These are phyloP conservation scores for Arabidopsis suecica DNA, from an alignment of 345 rosid genomes.

Conservation along the genomic window DNA sequence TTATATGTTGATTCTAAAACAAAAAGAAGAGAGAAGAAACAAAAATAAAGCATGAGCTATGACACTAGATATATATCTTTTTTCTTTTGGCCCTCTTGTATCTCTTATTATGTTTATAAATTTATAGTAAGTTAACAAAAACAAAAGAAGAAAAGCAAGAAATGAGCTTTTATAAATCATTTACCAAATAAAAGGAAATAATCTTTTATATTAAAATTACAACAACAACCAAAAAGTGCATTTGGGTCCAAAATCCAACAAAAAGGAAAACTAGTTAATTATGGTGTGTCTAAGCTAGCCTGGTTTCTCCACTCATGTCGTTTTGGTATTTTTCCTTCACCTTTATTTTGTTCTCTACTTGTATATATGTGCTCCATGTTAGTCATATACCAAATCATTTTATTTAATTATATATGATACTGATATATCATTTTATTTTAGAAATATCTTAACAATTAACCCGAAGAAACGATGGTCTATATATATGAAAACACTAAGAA, in stretches of 20 bases:
- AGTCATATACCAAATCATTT: neutral
- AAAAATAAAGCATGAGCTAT: conserved; percentile 30
- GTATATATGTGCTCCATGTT: conserved; percentile 18
- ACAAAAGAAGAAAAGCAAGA: conserved; percentile 35
- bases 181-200: conserved; percentile 13
- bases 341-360: conserved; percentile 18
- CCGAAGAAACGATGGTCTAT: neutral
- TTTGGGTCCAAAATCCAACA: conserved; percentile 43
- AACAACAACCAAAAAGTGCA: conserved; percentile 31
- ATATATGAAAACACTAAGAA: neutral
- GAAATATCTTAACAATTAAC: neutral
- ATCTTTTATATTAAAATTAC: conserved; percentile 22
- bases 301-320: conserved; percentile 47
- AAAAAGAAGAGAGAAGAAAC: conserved; percentile 34
- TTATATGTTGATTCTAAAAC: conserved; percentile 31
- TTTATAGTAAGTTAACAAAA: conserved; percentile 24
- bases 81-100: neutral
- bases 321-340: conserved; percentile 30
- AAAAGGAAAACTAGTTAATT: conserved; percentile 30
- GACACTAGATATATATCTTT: conserved; percentile 11
- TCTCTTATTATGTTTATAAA: conserved; percentile 7
- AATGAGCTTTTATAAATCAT: conserved; percentile 24
- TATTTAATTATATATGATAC: neutral
- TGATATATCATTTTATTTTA: neutral
- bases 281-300: conserved; percentile 38